A percentile compares a stretch with the other conserved stretches of the same genome.
Conservation (phyloP, 768 basidiomycete genomes). For the Rossbeevera mucosa region DNA sequence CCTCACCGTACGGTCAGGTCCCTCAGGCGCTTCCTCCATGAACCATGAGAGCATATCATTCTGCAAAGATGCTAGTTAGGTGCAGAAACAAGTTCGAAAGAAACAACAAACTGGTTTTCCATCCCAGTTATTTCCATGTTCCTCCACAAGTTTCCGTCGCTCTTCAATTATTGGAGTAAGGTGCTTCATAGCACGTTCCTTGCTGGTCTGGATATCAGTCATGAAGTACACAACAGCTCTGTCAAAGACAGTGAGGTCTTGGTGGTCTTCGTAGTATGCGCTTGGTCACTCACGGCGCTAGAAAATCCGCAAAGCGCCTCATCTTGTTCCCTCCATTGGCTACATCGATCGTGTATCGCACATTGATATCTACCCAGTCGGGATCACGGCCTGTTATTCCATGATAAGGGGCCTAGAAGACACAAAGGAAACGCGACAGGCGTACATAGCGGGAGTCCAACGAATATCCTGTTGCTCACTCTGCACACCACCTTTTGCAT, state of each 20-base stretch:
- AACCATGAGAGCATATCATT: not conserved
- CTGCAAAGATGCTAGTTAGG: not conserved
- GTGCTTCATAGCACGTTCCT: not conserved
- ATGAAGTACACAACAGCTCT: not conserved
- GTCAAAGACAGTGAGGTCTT: no score
- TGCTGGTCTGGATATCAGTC: not conserved
- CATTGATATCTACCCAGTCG: constrained; percentile 3
- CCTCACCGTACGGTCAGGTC: not conserved
- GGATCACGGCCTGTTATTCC: not conserved
- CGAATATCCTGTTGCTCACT: not conserved
- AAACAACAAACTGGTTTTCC: not conserved
- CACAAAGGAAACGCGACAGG: not conserved
- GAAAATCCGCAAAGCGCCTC: not conserved
- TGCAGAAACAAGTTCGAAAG: not conserved
- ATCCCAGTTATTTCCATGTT: not conserved
- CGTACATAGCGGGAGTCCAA: not conserved
- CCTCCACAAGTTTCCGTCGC: not conserved
- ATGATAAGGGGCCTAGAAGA: not conserved
- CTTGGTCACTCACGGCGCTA: not conserved
- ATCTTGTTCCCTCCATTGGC: not conserved
- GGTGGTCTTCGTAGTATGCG: no score
- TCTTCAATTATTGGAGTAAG: constrained; percentile 6
- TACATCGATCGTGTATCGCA: not conserved
- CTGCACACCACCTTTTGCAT: not conserved
- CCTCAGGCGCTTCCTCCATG: not conserved